A percentile compares a stretch with the other conserved stretches of the same genome.
Conservation (phyloP, 768 basidiomycete species). For the Solioccasus polychromus region DNA sequence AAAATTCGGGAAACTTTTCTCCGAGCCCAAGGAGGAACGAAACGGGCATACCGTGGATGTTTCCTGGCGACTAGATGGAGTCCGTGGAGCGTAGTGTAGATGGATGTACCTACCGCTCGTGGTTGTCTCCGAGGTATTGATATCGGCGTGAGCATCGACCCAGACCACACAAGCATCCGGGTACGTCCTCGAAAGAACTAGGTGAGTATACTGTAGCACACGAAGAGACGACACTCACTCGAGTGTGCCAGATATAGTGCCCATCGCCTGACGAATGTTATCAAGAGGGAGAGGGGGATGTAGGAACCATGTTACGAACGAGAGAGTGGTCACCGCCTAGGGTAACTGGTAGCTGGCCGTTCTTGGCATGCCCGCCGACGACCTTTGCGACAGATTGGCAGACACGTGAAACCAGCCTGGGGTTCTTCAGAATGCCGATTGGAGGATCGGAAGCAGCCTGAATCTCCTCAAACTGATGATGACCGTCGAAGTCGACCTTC, state of each 20-base stretch:
- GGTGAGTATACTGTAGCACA: constrained; percentile 3
- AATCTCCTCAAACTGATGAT: constrained; percentile 84
- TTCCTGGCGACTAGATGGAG: constrained; percentile 47
- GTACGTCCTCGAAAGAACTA: constrained; percentile 47
- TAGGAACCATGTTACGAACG: constrained; percentile 41
- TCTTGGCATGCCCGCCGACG: constrained; percentile 72
- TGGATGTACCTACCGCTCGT: constrained; percentile 51
- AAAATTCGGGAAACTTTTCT: constrained; percentile 40
- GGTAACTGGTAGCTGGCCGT: constrained; percentile 83
- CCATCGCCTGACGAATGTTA: constrained; percentile 61
- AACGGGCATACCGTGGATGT: constrained; percentile 98
- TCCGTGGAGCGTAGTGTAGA: not conserved
- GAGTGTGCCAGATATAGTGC: constrained; percentile 88
- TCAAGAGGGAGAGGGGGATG: constrained; percentile 6
- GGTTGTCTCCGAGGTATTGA: constrained; percentile 86
- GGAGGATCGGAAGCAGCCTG: constrained; percentile 53
- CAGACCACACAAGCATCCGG: constrained; percentile 88
- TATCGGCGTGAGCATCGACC: constrained; percentile 97
- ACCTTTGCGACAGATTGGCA: constrained; percentile 72
- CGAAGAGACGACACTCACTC: constrained; percentile 42
- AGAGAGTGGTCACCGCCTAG: constrained; percentile 96
- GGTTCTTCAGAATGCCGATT: constrained; percentile 88
- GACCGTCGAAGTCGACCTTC: constrained; percentile 87
- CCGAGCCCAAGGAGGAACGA: constrained; percentile 77
- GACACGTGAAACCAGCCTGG: constrained; percentile 81